Conservation (phyloP, 306 rosid genomes). For the Acacia melanoxylon region DNA sequence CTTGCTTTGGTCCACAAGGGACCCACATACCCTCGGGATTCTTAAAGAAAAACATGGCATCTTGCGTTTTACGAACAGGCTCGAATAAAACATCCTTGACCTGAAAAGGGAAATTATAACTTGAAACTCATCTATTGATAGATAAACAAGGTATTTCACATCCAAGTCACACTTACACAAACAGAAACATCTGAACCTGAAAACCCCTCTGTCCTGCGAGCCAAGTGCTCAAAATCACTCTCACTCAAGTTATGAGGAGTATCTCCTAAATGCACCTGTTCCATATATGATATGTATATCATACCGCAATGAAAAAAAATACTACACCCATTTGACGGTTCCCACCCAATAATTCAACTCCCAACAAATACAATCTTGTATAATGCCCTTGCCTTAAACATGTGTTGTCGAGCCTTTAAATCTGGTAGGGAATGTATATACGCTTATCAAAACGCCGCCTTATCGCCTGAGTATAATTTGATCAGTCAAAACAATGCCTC, state of each 20-base stretch:
- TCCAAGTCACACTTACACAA: slow-evolving; percentile 66
- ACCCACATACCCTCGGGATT: slow-evolving; percentile 73
- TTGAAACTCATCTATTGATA: slow-evolving; percentile 6
- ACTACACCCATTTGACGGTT: slow-evolving; percentile 21
- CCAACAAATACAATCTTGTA: slow-evolving; percentile 19
- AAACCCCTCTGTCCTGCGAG: slow-evolving; percentile 84
- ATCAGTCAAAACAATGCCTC: slow-evolving; percentile 35
- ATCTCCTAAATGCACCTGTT: slow-evolving; percentile 98
- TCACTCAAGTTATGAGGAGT: slow-evolving; percentile 92
- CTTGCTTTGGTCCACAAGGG: slow-evolving; percentile 95
- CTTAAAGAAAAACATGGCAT: slow-evolving; percentile 87
- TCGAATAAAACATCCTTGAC: slow-evolving; percentile 97
- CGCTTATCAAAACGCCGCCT: slow-evolving; percentile 99
- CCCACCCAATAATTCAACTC: slow-evolving; percentile 22
- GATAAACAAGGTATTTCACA: slow-evolving; percentile 20
- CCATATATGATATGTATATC: slow-evolving; percentile 9
- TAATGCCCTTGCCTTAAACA: slow-evolving; percentile 75
- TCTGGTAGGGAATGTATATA: slow-evolving; percentile 99
- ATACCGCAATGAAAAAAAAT: slow-evolving; percentile 20
- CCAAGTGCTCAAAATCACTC: slow-evolving; percentile 86
- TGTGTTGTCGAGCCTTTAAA: slow-evolving; percentile 93
- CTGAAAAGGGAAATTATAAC: slow-evolving; percentile 42
- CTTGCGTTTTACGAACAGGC: slow-evolving; percentile 99
- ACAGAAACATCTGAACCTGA: slow-evolving; percentile 96
- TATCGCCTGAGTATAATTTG: slow-evolving; percentile 66